Percentiles rank a stretch among this genome's conserved stretches.
These are phyloP conservation scores for Phytophthora ramorum DNA, from an alignment of 352 stramenopile genomes.

Conservation along the genomic window DNA sequence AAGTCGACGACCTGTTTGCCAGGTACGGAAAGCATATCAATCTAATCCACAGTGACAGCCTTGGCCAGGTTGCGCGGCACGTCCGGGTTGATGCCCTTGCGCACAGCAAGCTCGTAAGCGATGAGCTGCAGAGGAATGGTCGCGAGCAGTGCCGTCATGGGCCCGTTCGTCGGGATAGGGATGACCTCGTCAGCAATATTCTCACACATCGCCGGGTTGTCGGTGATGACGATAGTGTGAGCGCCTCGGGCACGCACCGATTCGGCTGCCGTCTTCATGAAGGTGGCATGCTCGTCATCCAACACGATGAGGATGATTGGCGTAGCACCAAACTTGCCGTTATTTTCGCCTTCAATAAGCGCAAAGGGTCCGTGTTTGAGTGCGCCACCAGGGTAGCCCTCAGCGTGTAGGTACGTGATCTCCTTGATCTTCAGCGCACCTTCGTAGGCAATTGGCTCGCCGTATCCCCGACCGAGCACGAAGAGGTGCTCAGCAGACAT, in stretches of 20 bases:
- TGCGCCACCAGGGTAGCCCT: constrained; percentile 97
- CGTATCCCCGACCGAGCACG: constrained; percentile 95
- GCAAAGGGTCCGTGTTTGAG: constrained; percentile 99
- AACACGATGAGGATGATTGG: constrained; percentile 98
- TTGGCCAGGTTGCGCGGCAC: constrained; percentile 98
- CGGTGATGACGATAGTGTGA: constrained; percentile 98
- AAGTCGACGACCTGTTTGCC: constrained; percentile 14
- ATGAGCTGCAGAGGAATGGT: constrained; percentile 98
- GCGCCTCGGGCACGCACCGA: constrained; percentile 97
- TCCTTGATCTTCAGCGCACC: constrained; percentile 99
- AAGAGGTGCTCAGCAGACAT: constrained; percentile 94
- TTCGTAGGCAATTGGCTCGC: constrained; percentile 96
- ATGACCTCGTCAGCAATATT: constrained; percentile 95
- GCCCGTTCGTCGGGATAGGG: constrained; percentile 96
- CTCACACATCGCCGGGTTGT: constrained; percentile 94
- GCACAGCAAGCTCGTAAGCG: constrained; percentile 97
- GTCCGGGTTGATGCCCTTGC: constrained; percentile 98
- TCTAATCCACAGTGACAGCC: constrained; percentile 98
- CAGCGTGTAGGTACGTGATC: constrained; percentile 98
- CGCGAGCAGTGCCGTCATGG: constrained; percentile 96
- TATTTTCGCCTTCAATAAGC: constrained; percentile 96
- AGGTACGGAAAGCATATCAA: constrained; percentile 15
- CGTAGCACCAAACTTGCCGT: constrained; percentile 95
- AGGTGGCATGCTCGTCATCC: constrained; percentile 96
- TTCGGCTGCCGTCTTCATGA: constrained; percentile 96